Base-by-base conservation (phyloP, 805 yeast genomes). In the Candida xyloterini region DNA sequence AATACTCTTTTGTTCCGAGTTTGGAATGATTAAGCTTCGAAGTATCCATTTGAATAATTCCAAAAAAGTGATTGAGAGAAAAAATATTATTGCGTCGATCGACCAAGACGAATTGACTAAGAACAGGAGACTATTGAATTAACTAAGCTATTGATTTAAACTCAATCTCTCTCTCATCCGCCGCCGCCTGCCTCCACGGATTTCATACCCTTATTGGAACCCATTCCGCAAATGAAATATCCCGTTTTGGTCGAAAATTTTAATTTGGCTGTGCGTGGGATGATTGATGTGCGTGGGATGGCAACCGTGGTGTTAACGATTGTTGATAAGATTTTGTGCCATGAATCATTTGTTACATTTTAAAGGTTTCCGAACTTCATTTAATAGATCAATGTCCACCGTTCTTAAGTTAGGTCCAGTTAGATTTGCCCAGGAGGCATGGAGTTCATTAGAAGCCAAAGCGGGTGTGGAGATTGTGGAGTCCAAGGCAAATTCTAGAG, bases 1-100 rank as follows among this genome's bases (percentile, higher is more conserved):
- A 91, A 67, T 91, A 90, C 55, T 82, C 71, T 55, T 81, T 79
- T 0, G 96, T 89, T 7, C 98, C 98, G 33, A 91, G 70, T 52
- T 84, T 83, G 11, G 96, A 90, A 15, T 79, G 74, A 54, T 84
- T 81, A 32, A 89, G 68, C 30, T 79, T 46, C 1, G 56, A 40
- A 6, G 55, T 50, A 24, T 55, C 56, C 26, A 57, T 36, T 10
- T 24, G 28, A 20, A n/a, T n/a, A n/a, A n/a, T n/a, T n/a, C n/a
- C n/a, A n/a, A n/a, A n/a, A 26, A 15, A 21, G 15, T 10, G 15
- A 26, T 23, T 7, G 7, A 23, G 10, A 37, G 15, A 31, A 31
- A 38, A 32, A 25, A 26, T n/a, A n/a, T n/a, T n/a, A n/a, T 7
- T 15, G 34, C 33, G 44, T 40, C 44, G 44, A 35, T 40, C 39